Conservation (phyloP, 2,329 filamentous ascomycete species). For the Cladosporium sp. region DNA sequence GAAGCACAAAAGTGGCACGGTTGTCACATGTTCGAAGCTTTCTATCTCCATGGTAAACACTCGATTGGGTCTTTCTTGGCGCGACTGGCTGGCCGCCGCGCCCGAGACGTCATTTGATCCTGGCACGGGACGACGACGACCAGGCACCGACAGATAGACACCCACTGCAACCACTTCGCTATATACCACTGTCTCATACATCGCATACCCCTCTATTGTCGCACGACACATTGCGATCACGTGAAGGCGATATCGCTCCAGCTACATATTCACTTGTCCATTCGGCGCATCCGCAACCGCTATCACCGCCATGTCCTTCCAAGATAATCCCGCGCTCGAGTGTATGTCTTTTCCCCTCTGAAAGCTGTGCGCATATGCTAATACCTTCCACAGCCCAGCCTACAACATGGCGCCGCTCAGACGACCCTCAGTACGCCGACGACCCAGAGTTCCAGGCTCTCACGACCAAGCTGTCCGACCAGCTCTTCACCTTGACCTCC, state of each 20-base stretch:
- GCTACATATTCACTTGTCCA: neutral
- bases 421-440: constrained; percentile 78
- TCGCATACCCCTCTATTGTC: neutral
- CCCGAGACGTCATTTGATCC: constrained; percentile 13
- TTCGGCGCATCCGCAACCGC: neutral
- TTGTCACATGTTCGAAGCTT: constrained; percentile 26
- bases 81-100: neutral
- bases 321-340: constrained; percentile 29
- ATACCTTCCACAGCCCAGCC: constrained; percentile 57
- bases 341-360: constrained; percentile 18
- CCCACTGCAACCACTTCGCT: neutral
- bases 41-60: constrained; percentile 22
- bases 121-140: constrained; percentile 4
- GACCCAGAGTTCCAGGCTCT: constrained; percentile 88
- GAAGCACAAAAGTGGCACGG: constrained; percentile 22
- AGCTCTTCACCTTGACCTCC: constrained; percentile 84
- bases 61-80: constrained; percentile 1
- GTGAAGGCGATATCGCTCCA: neutral
- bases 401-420: constrained; percentile 65
- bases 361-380: neutral
- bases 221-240: neutral
- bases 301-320: constrained; percentile 28
- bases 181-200: constrained; percentile 6
- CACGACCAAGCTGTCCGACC: constrained; percentile 79
- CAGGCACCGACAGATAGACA: neutral